Base-by-base conservation (phyloP, 139 green algal species). In the Tetraselmis chui region DNA sequence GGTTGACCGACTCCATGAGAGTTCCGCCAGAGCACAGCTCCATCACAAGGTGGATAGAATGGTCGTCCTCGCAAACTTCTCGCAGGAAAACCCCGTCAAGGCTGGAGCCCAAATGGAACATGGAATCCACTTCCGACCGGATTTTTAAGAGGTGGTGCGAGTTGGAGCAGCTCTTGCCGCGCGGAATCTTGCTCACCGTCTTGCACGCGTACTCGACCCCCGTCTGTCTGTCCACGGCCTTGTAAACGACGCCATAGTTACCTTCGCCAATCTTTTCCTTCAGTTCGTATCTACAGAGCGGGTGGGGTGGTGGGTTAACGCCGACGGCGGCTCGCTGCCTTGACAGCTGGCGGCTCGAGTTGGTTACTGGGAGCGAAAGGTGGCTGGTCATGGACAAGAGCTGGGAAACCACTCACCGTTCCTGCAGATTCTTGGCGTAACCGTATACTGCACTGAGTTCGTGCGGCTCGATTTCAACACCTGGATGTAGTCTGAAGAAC, bases 171-270 rank as follows among this genome's bases (percentile, higher is more conserved):
- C 76, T 76, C n/a, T 31, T 30, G 58, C 74, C 28, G 29, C 76
- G 31, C 2, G 74, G 74, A n/a, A 81, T 18, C 80, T 84, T 84
- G 23, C 30, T 23, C 22, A 84, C 80, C 29, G 74, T 80, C 59
- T 84, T 84, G 25, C 29, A 59, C 25, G 80, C 80, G 58, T 78
- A 81, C 45, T 67, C 11, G 11, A 18, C 45, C 0, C 89, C 89
- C 0, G 89, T 90, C 0, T 31, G 26, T 18, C 88, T 88, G 76
- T 95, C 88, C 0, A 92, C 87, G 29, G 85, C 92, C 83, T 95
- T 90, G 0, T 94, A 87, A 59, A 98, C 95, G 1, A 97, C 89
- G 2, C 95, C 95, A 90, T 97, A 98, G 87, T 85, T 93, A 45
- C 95, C 95, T 1, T 93, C 92, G 0, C 95, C 94, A 32, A 98